These are phyloP conservation scores for Penicillium thymicola DNA, from an alignment of 2,329 filamentous ascomycete species.

Conservation along the genomic window DNA sequence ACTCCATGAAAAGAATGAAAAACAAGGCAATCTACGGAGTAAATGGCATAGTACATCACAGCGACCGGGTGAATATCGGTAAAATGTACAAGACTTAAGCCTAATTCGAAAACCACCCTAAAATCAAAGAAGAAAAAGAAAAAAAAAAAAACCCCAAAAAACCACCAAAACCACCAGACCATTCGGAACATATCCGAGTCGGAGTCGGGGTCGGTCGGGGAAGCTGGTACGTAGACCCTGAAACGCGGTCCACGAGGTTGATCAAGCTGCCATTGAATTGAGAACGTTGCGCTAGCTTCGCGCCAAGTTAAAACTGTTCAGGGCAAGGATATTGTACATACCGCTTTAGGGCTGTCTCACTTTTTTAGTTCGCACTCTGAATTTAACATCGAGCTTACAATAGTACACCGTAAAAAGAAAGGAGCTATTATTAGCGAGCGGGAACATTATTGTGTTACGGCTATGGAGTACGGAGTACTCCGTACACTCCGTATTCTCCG, in stretches of 20 bases:
- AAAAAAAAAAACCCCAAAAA: too few species aligned
- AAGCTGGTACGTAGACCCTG: neutral
- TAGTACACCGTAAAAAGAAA: neutral
- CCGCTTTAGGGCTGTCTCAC: constrained; percentile 2
- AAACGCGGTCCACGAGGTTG: neutral
- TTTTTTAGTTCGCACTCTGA: neutral
- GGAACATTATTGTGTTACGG: neutral
- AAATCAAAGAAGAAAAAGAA: too few species aligned
- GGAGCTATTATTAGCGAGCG: constrained; percentile 7
- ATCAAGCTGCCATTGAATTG: neutral
- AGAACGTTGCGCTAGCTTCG: neutral
- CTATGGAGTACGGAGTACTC: too few species aligned
- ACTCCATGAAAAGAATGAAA: neutral
- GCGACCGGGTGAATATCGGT: neutral
- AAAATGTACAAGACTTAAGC: neutral
- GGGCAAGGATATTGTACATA: neutral
- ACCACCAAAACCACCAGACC: neutral
- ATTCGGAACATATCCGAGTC: neutral
- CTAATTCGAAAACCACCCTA: neutral
- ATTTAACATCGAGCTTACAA: neutral
- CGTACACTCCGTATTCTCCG: too few species aligned
- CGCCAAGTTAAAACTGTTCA: neutral
- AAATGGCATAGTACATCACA: neutral
- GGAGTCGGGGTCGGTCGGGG: neutral
- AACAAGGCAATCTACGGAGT: neutral